Percentiles rank a stretch among this genome's conserved stretches.
These are phyloP conservation scores for Fusarium metavorans DNA, from an alignment of 2,329 filamentous ascomycete genomes.

Conservation along the genomic window DNA sequence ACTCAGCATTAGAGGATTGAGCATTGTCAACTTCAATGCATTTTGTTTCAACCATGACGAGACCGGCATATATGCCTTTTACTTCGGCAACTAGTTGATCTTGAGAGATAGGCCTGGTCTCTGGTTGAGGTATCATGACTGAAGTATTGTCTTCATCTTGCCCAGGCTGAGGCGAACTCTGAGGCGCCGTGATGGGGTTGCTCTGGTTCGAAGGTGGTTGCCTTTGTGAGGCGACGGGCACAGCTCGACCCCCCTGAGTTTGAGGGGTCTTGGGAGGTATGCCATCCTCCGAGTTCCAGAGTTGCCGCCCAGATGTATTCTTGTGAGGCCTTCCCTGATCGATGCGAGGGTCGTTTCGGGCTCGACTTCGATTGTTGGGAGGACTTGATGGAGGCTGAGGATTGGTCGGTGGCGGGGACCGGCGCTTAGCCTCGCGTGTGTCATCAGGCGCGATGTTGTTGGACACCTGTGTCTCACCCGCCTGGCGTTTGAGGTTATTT, in stretches of 20 bases:
- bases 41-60: conserved; percentile 89
- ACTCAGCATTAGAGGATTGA: conserved; percentile 60
- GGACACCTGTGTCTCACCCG: background rate
- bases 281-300: conserved; percentile 47
- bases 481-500: conserved; percentile 14
- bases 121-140: conserved; percentile 34
- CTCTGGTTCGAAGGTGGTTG: background rate
- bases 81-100: conserved; percentile 86
- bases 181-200: conserved; percentile 6
- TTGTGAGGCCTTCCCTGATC: conserved; percentile 40
- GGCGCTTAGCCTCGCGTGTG: conserved; percentile 35
- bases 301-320: conserved; percentile 38
- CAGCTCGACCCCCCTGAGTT: background rate
- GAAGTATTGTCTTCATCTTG: conserved; percentile 16
- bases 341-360: conserved; percentile 27
- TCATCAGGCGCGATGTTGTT: conserved; percentile 12
- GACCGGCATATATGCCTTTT: conserved; percentile 83
- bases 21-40: conserved; percentile 85
- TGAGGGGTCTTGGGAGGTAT: conserved; percentile 16
- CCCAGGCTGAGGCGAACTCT: conserved; percentile 2
- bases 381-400: conserved; percentile 32
- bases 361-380: conserved; percentile 23
- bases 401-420: conserved; percentile 45
- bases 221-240: conserved; percentile 7
- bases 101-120: conserved; percentile 68